These are phyloP conservation scores for Gremmenia infestans DNA, from an alignment of 2,329 filamentous ascomycete species.

Conservation along the genomic window DNA sequence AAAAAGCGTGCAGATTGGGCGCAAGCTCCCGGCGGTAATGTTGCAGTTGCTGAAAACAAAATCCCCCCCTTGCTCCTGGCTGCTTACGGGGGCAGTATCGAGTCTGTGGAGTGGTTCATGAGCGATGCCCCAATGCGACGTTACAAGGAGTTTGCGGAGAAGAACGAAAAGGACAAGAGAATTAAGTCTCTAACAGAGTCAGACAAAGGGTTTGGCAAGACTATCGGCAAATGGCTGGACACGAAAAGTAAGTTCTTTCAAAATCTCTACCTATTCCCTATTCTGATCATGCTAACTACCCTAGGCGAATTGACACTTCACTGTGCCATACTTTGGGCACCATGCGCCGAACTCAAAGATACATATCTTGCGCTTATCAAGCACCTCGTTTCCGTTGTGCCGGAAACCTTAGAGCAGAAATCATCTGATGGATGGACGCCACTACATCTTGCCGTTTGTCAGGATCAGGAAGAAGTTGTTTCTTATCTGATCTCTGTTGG, in stretches of 20 bases:
- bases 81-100: slow-evolving; percentile 52
- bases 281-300: slow-evolving; percentile 13
- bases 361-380: slow-evolving; percentile 52
- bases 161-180: slow-evolving; percentile 54
- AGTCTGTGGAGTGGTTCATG: slow-evolving; percentile 71
- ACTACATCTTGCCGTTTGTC: slow-evolving; percentile 59
- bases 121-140: slow-evolving; percentile 62
- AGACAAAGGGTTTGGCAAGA: slow-evolving; percentile 57
- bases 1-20: slow-evolving; percentile 74
- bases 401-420: slow-evolving; percentile 58
- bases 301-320: slow-evolving; percentile 61
- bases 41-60: slow-evolving; percentile 37
- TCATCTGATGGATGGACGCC: slow-evolving; percentile 58
- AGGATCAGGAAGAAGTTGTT: slow-evolving; percentile 49
- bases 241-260: slow-evolving; percentile 47
- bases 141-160: slow-evolving; percentile 64
- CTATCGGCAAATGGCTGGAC: slow-evolving; percentile 57
- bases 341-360: slow-evolving; percentile 19
- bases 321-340: slow-evolving; percentile 49
- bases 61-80: slow-evolving; percentile 58
- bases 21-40: slow-evolving; percentile 52
- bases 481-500: slow-evolving; percentile 61
- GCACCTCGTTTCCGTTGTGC: slow-evolving; percentile 59
- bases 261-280: neutral
- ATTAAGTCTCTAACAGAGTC: slow-evolving; percentile 57